A percentile compares a stretch with the other conserved stretches of the same genome.
Conservation (phyloP, 176 grass and related monocot genomes). For the Areca catechu region DNA sequence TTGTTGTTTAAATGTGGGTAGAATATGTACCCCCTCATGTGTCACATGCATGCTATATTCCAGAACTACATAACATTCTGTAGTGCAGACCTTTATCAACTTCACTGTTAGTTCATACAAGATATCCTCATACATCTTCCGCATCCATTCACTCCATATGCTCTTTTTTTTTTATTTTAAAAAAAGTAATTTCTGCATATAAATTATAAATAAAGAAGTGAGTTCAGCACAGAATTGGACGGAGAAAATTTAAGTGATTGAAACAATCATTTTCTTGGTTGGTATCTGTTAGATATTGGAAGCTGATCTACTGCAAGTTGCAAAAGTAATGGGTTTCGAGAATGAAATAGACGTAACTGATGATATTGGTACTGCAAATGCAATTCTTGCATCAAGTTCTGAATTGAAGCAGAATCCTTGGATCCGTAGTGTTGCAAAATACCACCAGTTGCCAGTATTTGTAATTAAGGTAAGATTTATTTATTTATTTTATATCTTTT, state of each 20-base stretch:
- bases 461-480: constrained; percentile 67
- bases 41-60: no score
- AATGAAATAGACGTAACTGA: constrained; percentile 74
- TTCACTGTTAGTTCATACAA: no score
- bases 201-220: no score
- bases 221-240: no score
- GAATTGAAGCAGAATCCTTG: constrained; percentile 89
- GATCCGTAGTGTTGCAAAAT: constrained; percentile 74
- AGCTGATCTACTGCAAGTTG: constrained; percentile 80
- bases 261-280: not conserved
- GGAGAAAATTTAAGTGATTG: not conserved
- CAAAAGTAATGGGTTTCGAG: constrained; percentile 84
- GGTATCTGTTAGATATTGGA: constrained; percentile 58
- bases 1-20: no score
- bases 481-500: constrained; percentile 11
- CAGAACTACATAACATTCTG: no score
- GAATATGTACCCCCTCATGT: no score
- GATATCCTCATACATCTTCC: no score
- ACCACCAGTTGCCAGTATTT: constrained; percentile 74
- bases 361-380: constrained; percentile 71
- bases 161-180: no score
- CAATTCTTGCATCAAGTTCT: constrained; percentile 76
- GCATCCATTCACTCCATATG: no score
- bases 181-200: no score
- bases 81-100: no score